Base-by-base conservation (phyloP, 495 filamentous ascomycete genomes). In the Patellaria atrata region DNA sequence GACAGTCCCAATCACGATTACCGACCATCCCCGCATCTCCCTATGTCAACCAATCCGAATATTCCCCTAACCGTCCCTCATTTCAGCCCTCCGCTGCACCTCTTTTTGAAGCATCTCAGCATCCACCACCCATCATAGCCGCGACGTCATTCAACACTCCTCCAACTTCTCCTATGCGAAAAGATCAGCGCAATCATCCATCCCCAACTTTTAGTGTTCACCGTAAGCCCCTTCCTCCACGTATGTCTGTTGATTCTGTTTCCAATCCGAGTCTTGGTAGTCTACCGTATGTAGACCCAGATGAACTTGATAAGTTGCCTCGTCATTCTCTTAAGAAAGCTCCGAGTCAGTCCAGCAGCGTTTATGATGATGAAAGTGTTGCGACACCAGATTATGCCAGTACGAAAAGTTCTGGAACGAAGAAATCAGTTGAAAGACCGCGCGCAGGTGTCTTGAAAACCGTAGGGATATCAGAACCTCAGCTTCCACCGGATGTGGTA, bases 371-470 rank as follows among this genome's bases (percentile, higher is more conserved):
- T 26, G 45, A 53, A 12, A 54, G 54, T 17, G 45, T 51, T 25
- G 50, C 55, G 7, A 53, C 46, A 7, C 50, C 55, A 9, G 62
- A 66, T 48, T 66, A 66, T 46, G 60, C 61, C 25, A 65, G 59
- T 44, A 58, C 56, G 14, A 45, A 49, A 22, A 48, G 40, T 23
- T 15, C 33, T 8, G 16, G 36, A 11, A 34, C 29, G 7, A 27
- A 28, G 31, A 51, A 35, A 22, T 41, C 45, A 1, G 36, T 50
- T 22, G 76, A 85, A 16, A 70, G 64, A 24, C 83, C 83, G 11
- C 70, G 87, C 37, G 76, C 80, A 47, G 87, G 87, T 35, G 74
- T 85, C 3, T 67, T 84, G 57, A 83, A 80, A 51, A 82, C 78
- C 4, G 78, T 86, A 3, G 87, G 87, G 6, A 66, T 66, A 32